Evolutionary conservation across 148 eudicot species (phyloP), one percentile per base, ranked within the genome.

Genomic region (Talinum fruticosum): DNA sequence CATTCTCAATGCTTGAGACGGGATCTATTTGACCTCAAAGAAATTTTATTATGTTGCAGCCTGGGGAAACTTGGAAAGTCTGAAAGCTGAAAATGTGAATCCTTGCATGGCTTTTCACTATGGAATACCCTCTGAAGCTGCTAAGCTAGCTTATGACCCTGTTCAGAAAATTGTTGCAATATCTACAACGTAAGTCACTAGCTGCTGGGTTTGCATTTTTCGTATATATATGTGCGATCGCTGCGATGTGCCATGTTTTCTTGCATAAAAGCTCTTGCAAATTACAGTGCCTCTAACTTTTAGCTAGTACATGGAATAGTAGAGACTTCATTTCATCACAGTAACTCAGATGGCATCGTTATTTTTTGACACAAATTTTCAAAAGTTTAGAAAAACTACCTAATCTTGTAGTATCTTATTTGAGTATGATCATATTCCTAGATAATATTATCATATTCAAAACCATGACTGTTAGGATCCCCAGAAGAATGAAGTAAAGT

Each of bases 161-260:
- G 76, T 84, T 81, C 98, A 93, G 71, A 89, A 86, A 84, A 93
- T 93, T 76, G 87, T 96, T 73, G 99, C 98, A 36, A 81, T 96
- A 38, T 85, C 97, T 32, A 91, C 98, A 57, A 89, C 77, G 99
- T 96, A 82, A 79, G 91, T 76, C 66, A 57, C 61, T 69, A 44
- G 45, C 29, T 49, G 54, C 69, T 45, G 28, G 13, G 71, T 45
- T 28, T 28, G 33, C 38, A 37, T 75, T 33, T 73, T 34, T 35
- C n/a, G 4, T 54, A 13, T 38, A 37, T n/a, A n/a, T n/a, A n/a
- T n/a, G n/a, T 53, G 69, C 69, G 21, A 37, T 4, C 54, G 8
- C 28, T 74, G 66, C 67, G 12, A 1, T 51, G 15, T 66, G 28
- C 64, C 13, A 7, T 29, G 69, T 69, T 29, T 64, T 35, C 1